Base-by-base conservation (phyloP, 169 alveolate species). In the Cryptosporidium ubiquitum region DNA sequence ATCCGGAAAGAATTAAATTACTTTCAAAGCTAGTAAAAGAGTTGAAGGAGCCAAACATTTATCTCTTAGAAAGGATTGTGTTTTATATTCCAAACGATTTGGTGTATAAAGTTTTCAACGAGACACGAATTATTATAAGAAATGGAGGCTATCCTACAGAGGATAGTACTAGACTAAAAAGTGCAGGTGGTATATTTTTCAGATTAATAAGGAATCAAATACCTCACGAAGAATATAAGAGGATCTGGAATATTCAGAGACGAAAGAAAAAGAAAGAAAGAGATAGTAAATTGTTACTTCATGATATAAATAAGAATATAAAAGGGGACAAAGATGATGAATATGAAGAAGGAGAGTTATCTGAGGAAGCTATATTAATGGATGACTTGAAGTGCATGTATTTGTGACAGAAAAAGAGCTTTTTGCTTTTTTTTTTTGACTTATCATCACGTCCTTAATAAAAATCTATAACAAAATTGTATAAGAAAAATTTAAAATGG, bases 141-240 rank as follows among this genome's bases (percentile, higher is more conserved):
- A 64, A 47, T 64, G 89, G 89, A 18, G 89, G 89, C 12, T 79
- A 44, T 33, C 73, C 79, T 26, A 79, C 75, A 12, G 64, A 79
- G 5, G 89, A 79, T 79, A 60, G 68, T 16, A 61, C 79, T 23
- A 37, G 89, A 37, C 44, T 79, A 23, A 79, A 79, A 29, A 79
- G 70, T 23, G 79, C 89, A 40, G 89, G 89, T 23, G 89, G 89
- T 0, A 64, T 79, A 79, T 79, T 79, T 29, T 79, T 79, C 23
- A 79, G 66, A 64, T 61, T 79, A 64, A 33, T 79, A 26, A 79
- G 39, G n/a, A 79, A 61, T 31, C 55, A 64, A 42, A 79, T 79
- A 12, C 4, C 89, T 6, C 55, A 79, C 5, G 89, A 79, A 14
- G 74, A 79, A 5, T 60, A 23, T 26, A 79, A 79, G 18, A 18